Base-by-base conservation (phyloP, 192 early-diverging fungal genomes). In the Ambispora gerdemannii region DNA sequence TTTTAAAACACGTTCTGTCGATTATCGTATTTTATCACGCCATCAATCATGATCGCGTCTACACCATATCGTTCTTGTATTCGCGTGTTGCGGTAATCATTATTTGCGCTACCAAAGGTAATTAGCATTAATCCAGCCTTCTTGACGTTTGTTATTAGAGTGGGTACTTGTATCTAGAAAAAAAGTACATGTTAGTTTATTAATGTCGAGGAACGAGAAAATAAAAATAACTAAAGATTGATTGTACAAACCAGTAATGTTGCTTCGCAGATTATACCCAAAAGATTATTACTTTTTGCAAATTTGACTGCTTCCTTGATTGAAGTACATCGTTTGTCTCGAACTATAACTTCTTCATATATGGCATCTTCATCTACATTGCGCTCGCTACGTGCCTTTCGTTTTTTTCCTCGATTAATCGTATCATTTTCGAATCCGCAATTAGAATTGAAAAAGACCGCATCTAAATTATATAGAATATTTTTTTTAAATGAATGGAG, bases 251-350 rank as follows among this genome's bases (percentile, higher is more conserved):
- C 93, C 80, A 98, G 79, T 63, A 94, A 92, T 52, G 88, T 88
- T 17, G 95, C 91, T 47, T 92, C 90, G 71, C 92, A 97, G 63
- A 99, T 88, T 22, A 99, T 76, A 10, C 97, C 97, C 4, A 99
- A 82, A 30, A 99, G 75, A 77, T 98, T 94, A 78, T 91, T 94
- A 52, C 85, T 82, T 66, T 93, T 93, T 0, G 94, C 90, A 80
- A 98, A 99, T 34, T 91, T 87, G 56, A 99, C 90, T 0, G 96
- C 92, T 72, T 96, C 95, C 68, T 98, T 99, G 69, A 99, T 87
- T 19, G 92, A 91, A 2, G 77, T 75, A 28, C 82, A 81, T 22
- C 80, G 67, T 33, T 75, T 76, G 24, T 84, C 82, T 55, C 82
- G 78, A 50, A 78, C 83, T 1, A 70, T 59, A 36, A 80, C 76